phyloP scores from a whole-genome alignment of 139 green algal species.

The Asterochloris sp. region DNA sequence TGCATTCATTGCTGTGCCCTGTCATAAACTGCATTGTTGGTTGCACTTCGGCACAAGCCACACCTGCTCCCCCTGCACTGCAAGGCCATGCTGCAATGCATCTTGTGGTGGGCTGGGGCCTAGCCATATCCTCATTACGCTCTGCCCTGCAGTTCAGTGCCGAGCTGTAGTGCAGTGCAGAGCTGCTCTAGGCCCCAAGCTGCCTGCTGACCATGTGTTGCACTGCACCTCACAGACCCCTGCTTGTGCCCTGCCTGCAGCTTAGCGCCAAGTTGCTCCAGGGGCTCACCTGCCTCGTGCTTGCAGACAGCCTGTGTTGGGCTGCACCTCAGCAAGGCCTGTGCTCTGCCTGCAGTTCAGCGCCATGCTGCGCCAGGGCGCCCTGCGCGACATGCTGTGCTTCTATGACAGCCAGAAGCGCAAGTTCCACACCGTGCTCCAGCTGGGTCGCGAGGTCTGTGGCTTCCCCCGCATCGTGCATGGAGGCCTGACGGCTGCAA shows the following conservation, averaged over 20 bases:
- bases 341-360: conserved; percentile 26
- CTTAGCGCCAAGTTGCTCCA: not conserved
- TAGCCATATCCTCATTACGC: too few species aligned
- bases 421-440: conserved; percentile 32
- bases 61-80: too few species aligned
- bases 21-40: too few species aligned
- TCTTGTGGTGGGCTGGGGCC: too few species aligned
- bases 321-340: not conserved
- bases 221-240: not conserved
- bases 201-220: not conserved
- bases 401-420: conserved; percentile 44
- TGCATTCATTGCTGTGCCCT: too few species aligned
- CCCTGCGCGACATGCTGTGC: conserved; percentile 51
- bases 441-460: conserved; percentile 41
- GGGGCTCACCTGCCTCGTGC: not conserved
- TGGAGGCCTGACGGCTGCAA: conserved; percentile 61
- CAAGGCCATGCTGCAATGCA: too few species aligned
- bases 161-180: not conserved
- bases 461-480: conserved; percentile 38
- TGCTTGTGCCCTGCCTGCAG: not conserved
- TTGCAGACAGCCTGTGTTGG: not conserved
- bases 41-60: too few species aligned
- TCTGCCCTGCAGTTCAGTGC: too few species aligned
- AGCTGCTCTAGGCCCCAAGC: not conserved
- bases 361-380: conserved; percentile 39